phyloP scores from a whole-genome alignment of 768 basidiomycete species.

The Suillus decipiens region DNA sequence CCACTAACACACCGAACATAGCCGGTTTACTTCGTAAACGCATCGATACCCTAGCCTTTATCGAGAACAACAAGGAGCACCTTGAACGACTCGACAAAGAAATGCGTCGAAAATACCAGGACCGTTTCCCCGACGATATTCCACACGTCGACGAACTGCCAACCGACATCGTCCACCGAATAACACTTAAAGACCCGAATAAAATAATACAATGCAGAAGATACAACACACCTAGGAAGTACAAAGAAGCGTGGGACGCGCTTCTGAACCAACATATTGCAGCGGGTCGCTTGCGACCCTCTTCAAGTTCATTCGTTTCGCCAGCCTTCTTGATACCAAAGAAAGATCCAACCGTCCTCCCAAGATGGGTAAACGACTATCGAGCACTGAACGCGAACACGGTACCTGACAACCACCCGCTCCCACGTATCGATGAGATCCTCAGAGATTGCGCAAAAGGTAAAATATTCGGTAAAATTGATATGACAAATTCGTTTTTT shows the following conservation, averaged over 20 bases:
- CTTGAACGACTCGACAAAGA: background rate
- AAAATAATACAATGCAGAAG: slow-evolving; percentile 14
- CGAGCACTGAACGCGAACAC: slow-evolving; percentile 24
- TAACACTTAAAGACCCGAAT: slow-evolving; percentile 18
- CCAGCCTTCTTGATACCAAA: slow-evolving; percentile 34
- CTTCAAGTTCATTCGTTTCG: slow-evolving; percentile 28
- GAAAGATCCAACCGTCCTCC: slow-evolving; percentile 13
- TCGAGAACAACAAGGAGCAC: background rate
- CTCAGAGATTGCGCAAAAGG: slow-evolving; percentile 13
- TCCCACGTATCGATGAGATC: slow-evolving; percentile 23
- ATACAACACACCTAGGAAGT: slow-evolving; percentile 27
- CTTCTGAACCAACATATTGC: slow-evolving; percentile 34
- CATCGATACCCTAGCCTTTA: background rate
- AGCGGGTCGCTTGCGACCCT: slow-evolving; percentile 30
- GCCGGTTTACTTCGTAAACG: background rate
- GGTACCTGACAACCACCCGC: slow-evolving; percentile 20
- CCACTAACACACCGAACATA: accelerated
- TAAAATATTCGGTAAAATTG: slow-evolving; percentile 35
- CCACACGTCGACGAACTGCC: slow-evolving; percentile 22
- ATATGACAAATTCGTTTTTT: slow-evolving; percentile 43
- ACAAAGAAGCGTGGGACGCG: slow-evolving; percentile 28
- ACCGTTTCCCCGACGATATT: slow-evolving; percentile 23
- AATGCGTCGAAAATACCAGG: slow-evolving; percentile 4
- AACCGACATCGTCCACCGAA: slow-evolving; percentile 14
- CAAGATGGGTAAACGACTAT: slow-evolving; percentile 23